A percentile compares a stretch with the other conserved stretches of the same genome.
These are phyloP conservation scores for Scheffersomyces lignicola DNA, from an alignment of 1,139 yeast species.

Conservation along the genomic window DNA sequence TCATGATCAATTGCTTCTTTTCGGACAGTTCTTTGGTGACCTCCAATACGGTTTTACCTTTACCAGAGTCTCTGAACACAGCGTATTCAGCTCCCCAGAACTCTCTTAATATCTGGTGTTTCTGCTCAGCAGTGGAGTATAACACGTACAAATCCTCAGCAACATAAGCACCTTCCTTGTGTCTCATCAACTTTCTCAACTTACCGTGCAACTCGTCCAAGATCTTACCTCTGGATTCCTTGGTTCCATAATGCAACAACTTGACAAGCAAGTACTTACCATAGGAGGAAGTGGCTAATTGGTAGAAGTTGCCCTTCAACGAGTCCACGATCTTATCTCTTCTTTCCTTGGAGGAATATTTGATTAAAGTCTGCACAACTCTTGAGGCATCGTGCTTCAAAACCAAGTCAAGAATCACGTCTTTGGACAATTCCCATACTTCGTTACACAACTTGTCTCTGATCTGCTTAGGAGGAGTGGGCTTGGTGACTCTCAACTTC, in stretches of 20 bases:
- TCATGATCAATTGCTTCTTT: slow-evolving; percentile 73
- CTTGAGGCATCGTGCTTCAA: slow-evolving; percentile 96
- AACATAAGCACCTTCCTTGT: slow-evolving; percentile 98
- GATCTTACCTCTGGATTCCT: slow-evolving; percentile 70
- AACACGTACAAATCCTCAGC: slow-evolving; percentile 90
- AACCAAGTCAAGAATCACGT: slow-evolving; percentile 78
- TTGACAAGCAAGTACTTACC: slow-evolving; percentile 91
- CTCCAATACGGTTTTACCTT: slow-evolving; percentile 62
- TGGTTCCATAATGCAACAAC: slow-evolving; percentile 88
- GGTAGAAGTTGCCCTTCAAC: slow-evolving; percentile 75
- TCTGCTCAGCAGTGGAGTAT: slow-evolving; percentile 82
- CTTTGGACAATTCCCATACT: slow-evolving; percentile 80
- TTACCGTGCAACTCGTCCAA: slow-evolving; percentile 88
- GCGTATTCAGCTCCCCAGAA: slow-evolving; percentile 98
- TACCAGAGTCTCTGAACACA: slow-evolving; percentile 76
- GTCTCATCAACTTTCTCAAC: slow-evolving; percentile 89
- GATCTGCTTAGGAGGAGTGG: slow-evolving; percentile 74
- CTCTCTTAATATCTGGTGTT: slow-evolving; percentile 87
- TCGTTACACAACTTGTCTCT: slow-evolving; percentile 81
- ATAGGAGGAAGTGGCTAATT: slow-evolving; percentile 86
- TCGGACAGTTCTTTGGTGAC: slow-evolving; percentile 73
- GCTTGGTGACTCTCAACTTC: slow-evolving; percentile 79
- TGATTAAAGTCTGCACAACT: slow-evolving; percentile 90
- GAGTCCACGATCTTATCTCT: slow-evolving; percentile 69
- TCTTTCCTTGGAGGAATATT: slow-evolving; percentile 79